Evolutionary conservation across 305 asterid genomes (phyloP).

Genomic region (Salvia sclarea): DNA sequence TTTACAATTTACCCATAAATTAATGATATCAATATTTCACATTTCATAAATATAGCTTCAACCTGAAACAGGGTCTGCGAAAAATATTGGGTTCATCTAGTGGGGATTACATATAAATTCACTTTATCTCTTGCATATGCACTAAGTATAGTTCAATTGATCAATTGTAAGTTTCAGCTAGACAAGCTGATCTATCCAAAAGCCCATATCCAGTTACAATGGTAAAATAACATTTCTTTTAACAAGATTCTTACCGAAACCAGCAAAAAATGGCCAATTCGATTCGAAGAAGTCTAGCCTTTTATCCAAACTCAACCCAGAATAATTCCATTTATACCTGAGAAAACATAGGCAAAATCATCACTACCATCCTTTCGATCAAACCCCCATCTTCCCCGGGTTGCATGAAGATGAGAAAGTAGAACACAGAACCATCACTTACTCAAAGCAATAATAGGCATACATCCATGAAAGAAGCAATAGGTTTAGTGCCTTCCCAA

Average conservation of each 20-base stretch:
- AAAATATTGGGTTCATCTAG: neutral
- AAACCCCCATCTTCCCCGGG: neutral
- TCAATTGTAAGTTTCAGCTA: neutral
- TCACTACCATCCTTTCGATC: conserved; percentile 22
- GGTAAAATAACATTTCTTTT: neutral
- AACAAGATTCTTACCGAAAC: conserved; percentile 64
- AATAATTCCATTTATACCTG: conserved; percentile 94
- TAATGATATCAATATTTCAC: neutral
- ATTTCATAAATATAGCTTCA: neutral
- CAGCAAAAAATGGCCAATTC: conserved; percentile 94
- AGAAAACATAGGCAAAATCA: conserved; percentile 21
- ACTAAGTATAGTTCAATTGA: too few species aligned
- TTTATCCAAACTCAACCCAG: conserved; percentile 87
- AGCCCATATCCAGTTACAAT: conserved; percentile 6
- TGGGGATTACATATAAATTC: conserved; percentile 11
- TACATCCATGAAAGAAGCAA: conserved; percentile 94
- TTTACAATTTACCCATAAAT: too few species aligned
- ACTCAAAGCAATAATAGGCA: conserved; percentile 97
- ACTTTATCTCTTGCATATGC: neutral
- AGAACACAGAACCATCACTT: conserved; percentile 41
- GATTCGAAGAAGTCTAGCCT: conserved; percentile 96
- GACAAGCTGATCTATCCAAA: conserved; percentile 4
- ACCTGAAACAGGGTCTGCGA: neutral
- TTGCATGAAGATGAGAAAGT: conserved; percentile 4
- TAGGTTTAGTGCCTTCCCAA: conserved; percentile 73